Percentiles rank a stretch among this genome's conserved stretches.
Evolutionary conservation across 345 rosid species (phyloP).

Genomic region (Lumnitzera littorea): DNA sequence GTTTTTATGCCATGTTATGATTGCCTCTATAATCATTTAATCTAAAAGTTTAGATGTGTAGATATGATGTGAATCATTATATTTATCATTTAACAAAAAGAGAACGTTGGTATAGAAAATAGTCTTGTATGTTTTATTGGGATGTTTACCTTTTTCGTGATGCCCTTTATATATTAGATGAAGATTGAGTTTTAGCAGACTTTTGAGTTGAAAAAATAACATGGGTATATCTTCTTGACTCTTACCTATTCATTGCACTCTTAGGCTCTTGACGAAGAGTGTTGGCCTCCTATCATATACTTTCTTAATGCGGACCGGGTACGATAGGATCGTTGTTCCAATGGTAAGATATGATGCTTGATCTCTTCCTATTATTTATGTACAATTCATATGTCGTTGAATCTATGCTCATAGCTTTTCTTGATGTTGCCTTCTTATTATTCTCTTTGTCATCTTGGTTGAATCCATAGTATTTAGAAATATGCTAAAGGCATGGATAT

Average conservation of each 20-base stretch:
- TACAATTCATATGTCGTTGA: too few relatives aligned
- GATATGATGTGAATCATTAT: too few relatives aligned
- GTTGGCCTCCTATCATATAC: slow-evolving; percentile 89
- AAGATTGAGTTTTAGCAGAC: too few relatives aligned
- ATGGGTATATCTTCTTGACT: not conserved
- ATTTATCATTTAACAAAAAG: too few relatives aligned
- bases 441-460: not conserved
- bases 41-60: too few relatives aligned
- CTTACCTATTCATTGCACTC: not conserved
- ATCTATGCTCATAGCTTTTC: not conserved
- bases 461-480: not conserved
- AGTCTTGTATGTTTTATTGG: not conserved
- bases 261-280: slow-evolving; percentile 65
- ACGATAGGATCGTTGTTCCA: slow-evolving; percentile 88
- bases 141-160: not conserved
- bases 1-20: too few relatives aligned
- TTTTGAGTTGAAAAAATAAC: not conserved
- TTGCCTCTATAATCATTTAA: too few relatives aligned
- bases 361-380: not conserved
- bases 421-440: not conserved
- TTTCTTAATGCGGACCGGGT: slow-evolving; percentile 61
- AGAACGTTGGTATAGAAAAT: too few relatives aligned
- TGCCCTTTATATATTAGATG: too few relatives aligned
- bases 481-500: too few relatives aligned
- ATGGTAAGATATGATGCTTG: slow-evolving; percentile 52